Percentiles rank a stretch among this genome's conserved stretches.
Conservation (phyloP, 208 protist genomes). For the Naegleria lovaniensis region DNA sequence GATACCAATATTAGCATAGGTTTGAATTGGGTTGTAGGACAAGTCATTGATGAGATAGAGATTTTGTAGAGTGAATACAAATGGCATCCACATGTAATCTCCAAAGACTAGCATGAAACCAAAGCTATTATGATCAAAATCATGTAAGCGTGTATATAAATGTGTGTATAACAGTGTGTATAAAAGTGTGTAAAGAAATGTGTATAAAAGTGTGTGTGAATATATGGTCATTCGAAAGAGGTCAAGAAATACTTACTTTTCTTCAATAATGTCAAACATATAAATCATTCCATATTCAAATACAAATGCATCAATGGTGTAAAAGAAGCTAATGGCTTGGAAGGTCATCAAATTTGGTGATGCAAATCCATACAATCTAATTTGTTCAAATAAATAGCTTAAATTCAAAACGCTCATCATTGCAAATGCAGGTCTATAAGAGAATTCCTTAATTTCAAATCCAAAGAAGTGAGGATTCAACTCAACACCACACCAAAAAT, state of each 20-base stretch:
- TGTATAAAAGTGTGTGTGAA: too few species aligned
- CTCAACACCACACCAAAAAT: conserved; percentile 59
- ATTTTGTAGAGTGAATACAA: conserved; percentile 55
- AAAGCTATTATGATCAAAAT: conserved; percentile 31
- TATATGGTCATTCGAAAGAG: too few species aligned
- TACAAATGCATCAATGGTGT: conserved; percentile 55
- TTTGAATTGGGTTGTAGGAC: not conserved
- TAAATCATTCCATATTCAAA: conserved; percentile 48
- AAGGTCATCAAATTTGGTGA: conserved; percentile 19
- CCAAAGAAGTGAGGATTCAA: conserved; percentile 54
- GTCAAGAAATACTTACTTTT: conserved; percentile 37
- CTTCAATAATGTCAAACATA: conserved; percentile 62
- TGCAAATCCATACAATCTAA: conserved; percentile 37
- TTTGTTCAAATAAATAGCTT: conserved; percentile 44
- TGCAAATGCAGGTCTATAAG: conserved; percentile 56
- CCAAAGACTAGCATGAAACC: conserved; percentile 61
- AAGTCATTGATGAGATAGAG: conserved; percentile 42
- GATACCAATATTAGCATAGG: conserved; percentile 36
- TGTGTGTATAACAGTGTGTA: too few species aligned
- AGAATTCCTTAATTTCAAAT: conserved; percentile 65
- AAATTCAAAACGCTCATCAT: conserved; percentile 51
- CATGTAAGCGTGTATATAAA: too few species aligned
- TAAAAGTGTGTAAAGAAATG: too few species aligned
- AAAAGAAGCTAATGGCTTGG: conserved; percentile 35
- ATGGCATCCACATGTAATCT: conserved; percentile 55